phyloP scores from a whole-genome alignment of 176 grass and related monocot genomes.

The Secale cereale region DNA sequence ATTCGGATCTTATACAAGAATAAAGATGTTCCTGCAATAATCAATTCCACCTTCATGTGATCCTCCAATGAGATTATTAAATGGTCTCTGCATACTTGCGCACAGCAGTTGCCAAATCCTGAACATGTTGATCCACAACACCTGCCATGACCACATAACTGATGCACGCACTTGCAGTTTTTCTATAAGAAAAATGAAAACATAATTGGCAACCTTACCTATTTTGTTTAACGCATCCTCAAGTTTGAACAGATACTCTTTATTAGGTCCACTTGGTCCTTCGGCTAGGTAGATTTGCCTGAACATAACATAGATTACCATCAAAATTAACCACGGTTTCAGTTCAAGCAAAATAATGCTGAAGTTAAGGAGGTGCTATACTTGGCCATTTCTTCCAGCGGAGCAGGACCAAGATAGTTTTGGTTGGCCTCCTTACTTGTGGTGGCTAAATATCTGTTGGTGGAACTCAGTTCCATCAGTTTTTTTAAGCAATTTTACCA shows the following conservation, averaged over 20 bases:
- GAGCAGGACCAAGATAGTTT: slow-evolving; percentile 85
- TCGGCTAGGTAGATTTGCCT: slow-evolving; percentile 84
- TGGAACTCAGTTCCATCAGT: slow-evolving; percentile 23
- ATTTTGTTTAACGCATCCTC: slow-evolving; percentile 70
- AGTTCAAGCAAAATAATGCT: not conserved
- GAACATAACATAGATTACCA: slow-evolving; percentile 3
- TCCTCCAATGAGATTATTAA: not conserved
- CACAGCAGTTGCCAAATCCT: slow-evolving; percentile 60
- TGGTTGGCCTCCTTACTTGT: slow-evolving; percentile 49
- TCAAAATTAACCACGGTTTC: not conserved
- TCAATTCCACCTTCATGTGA: not conserved
- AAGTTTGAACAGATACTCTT: slow-evolving; percentile 84
- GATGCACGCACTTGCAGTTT: not conserved
- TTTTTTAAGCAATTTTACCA: not conserved
- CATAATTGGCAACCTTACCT: slow-evolving; percentile 32
- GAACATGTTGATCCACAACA: slow-evolving; percentile 68
- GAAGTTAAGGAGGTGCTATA: not conserved
- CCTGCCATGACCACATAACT: slow-evolving; percentile 40
- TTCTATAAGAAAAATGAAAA: not conserved
- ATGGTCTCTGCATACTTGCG: slow-evolving; percentile 22
- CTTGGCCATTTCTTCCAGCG: slow-evolving; percentile 86
- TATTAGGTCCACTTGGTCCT: slow-evolving; percentile 89
- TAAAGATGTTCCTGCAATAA: slow-evolving; percentile 6
- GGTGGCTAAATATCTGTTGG: slow-evolving; percentile 80
- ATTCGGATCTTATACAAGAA: not conserved